phyloP scores from a whole-genome alignment of 2,329 filamentous ascomycete genomes.

The Didymella arachidicola region DNA sequence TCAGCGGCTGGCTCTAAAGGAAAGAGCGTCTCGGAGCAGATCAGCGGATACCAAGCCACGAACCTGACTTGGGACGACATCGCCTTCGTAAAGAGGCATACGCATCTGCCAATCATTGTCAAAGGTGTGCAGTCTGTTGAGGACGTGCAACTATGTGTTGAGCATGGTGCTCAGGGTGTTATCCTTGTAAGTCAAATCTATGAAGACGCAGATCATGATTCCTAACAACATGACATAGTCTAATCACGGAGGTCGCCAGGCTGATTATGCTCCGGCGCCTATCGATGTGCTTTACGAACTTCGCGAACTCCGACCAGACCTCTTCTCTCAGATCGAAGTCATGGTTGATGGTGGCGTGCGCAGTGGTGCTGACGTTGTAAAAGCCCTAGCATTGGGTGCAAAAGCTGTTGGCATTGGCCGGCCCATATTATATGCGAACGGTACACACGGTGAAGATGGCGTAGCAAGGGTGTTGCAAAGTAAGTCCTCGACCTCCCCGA shows the following conservation, averaged over 20 bases:
- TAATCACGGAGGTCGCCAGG: constrained; percentile 10
- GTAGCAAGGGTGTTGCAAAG: constrained; percentile 7
- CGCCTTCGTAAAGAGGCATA: constrained; percentile 6
- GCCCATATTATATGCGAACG: constrained; percentile 10
- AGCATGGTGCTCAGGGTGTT: constrained; percentile 10
- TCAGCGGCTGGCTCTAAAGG: neutral
- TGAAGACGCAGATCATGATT: neutral
- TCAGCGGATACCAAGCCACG: constrained; percentile 12
- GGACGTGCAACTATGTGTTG: constrained; percentile 5
- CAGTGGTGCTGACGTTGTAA: constrained; percentile 9
- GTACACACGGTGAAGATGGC: constrained; percentile 12
- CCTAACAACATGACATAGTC: neutral
- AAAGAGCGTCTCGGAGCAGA: constrained; percentile 11
- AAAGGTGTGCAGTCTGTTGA: constrained; percentile 14
- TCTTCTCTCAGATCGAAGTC: constrained; percentile 8
- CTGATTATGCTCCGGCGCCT: constrained; percentile 11
- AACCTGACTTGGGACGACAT: constrained; percentile 10
- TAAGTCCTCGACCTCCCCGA: neutral
- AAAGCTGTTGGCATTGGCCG: constrained; percentile 13
- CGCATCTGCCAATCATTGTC: constrained; percentile 7
- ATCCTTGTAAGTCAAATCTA: constrained; percentile 1
- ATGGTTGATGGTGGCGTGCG: constrained; percentile 12
- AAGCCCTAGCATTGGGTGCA: constrained; percentile 11
- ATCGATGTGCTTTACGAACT: constrained; percentile 11
- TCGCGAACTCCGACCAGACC: constrained; percentile 4